phyloP scores from a whole-genome alignment of 306 rosid species.

The Boehmeria nivea region DNA sequence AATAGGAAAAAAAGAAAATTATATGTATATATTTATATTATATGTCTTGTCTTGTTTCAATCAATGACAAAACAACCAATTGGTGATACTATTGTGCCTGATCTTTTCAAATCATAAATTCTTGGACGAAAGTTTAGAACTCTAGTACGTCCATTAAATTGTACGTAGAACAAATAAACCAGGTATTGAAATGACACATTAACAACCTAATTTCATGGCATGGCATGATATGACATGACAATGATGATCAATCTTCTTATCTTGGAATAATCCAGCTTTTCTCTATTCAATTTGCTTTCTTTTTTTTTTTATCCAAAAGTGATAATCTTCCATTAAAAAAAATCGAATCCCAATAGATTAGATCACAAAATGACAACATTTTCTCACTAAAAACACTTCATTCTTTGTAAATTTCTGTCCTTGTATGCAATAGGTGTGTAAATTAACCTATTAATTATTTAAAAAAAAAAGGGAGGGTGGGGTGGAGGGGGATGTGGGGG shows the following conservation, averaged over 20 bases:
- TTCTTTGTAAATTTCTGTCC: no score
- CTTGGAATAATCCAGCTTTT: no score
- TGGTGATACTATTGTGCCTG: neutral
- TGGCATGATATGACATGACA: neutral
- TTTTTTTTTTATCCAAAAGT: no score
- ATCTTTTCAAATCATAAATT: neutral
- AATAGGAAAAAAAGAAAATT: no score
- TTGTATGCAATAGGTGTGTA: no score
- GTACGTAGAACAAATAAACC: neutral
- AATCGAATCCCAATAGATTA: neutral
- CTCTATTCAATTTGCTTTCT: no score
- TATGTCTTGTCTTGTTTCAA: neutral
- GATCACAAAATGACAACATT: slow-evolving; percentile 11
- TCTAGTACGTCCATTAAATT: neutral
- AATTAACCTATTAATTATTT: no score
- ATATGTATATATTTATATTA: no score
- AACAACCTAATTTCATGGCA: neutral
- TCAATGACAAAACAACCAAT: neutral
- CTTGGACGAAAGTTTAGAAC: neutral
- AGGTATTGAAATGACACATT: slow-evolving; percentile 2
- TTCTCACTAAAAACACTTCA: no score
- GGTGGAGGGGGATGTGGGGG: no score
- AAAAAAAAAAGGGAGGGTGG: no score
- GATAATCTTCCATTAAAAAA: no score
- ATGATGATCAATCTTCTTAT: neutral